Conservation (phyloP, 2,329 filamentous ascomycete genomes). For the Colletotrichum sp. region DNA sequence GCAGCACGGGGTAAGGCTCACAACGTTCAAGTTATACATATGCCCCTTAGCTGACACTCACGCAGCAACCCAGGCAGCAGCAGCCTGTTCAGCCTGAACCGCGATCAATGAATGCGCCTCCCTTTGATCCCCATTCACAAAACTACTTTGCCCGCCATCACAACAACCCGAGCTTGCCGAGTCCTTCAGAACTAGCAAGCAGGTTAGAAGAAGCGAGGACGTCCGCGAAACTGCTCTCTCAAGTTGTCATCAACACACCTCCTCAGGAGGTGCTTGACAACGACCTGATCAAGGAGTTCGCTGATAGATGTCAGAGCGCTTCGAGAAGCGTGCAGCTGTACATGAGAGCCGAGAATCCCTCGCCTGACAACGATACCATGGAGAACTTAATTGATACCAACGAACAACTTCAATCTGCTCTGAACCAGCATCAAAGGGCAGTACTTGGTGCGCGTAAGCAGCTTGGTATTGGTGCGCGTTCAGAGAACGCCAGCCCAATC, state of each 20-base stretch:
- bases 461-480: constrained; percentile 43
- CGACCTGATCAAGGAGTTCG: constrained; percentile 93
- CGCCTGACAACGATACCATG: constrained; percentile 93
- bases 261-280: constrained; percentile 76
- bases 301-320: constrained; percentile 82
- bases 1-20: constrained; percentile 52
- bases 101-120: constrained; percentile 47
- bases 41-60: constrained; percentile 13
- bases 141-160: constrained; percentile 64
- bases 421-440: constrained; percentile 85
- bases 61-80: background rate
- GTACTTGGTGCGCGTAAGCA: constrained; percentile 68
- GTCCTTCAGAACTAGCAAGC: constrained; percentile 77
- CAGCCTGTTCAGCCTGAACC: constrained; percentile 31
- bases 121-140: constrained; percentile 49
- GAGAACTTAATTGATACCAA: constrained; percentile 93
- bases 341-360: constrained; percentile 79
- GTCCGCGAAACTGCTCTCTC: constrained; percentile 88
- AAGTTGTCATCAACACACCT: constrained; percentile 87
- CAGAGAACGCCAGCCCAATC: constrained; percentile 29
- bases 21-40: background rate
- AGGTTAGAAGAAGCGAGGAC: constrained; percentile 90
- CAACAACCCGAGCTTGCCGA: constrained; percentile 59
- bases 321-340: constrained; percentile 84
- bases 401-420: constrained; percentile 82